Conservation (phyloP, 345 rosid genomes). For the Linum usitatissimum region DNA sequence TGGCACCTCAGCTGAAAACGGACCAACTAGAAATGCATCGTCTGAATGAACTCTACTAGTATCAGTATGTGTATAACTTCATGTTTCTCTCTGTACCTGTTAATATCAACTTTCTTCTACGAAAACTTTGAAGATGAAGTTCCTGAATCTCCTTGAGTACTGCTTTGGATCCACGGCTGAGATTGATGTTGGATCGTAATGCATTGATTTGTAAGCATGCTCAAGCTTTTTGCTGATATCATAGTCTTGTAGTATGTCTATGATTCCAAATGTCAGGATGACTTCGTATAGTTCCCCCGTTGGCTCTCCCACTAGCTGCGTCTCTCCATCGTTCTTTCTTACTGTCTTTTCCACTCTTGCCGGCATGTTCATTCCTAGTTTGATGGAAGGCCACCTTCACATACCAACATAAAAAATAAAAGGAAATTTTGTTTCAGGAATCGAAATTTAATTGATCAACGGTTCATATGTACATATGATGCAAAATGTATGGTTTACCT, state of each 20-base stretch:
- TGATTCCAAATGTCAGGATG: slow-evolving; percentile 69
- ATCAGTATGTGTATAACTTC: no score
- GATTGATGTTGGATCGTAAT: slow-evolving; percentile 84
- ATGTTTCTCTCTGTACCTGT: no score
- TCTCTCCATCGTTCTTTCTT: slow-evolving; percentile 52
- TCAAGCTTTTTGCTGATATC: slow-evolving; percentile 99
- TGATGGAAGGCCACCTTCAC: slow-evolving; percentile 55
- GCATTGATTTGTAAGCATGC: slow-evolving; percentile 96
- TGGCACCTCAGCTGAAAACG: no score
- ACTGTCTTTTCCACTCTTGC: slow-evolving; percentile 70
- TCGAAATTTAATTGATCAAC: neutral
- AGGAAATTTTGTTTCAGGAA: neutral
- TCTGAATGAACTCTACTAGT: no score
- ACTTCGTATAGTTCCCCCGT: slow-evolving; percentile 70
- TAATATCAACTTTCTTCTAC: slow-evolving; percentile 55
- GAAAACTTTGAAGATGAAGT: slow-evolving; percentile 71
- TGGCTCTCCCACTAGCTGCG: slow-evolving; percentile 77
- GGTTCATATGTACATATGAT: neutral
- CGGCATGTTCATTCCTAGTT: slow-evolving; percentile 64
- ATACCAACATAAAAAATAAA: neutral
- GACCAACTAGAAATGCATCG: no score
- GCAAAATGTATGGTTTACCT: slow-evolving; percentile 31
- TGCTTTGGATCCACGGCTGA: slow-evolving; percentile 98
- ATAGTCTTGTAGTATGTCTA: slow-evolving; percentile 94
- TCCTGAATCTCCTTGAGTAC: slow-evolving; percentile 78